phyloP scores from a whole-genome alignment of 441 rosid genomes.

The Aleurites moluccanus region DNA sequence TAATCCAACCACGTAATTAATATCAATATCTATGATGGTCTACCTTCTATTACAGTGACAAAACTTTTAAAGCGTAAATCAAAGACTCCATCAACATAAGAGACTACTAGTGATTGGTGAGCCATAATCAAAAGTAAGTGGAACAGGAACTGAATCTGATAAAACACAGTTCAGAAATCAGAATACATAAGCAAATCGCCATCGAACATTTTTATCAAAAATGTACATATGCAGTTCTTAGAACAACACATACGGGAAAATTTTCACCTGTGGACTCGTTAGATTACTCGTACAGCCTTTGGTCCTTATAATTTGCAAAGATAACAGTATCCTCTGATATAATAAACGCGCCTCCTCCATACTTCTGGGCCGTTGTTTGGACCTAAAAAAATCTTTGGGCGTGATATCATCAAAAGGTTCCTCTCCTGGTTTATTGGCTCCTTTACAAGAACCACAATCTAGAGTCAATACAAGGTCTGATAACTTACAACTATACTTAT shows the following conservation, averaged over 20 bases:
- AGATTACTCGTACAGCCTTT: slow-evolving; percentile 71
- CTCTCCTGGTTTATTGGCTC: slow-evolving; percentile 52
- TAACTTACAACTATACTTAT: background rate
- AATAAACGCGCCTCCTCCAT: slow-evolving; percentile 89
- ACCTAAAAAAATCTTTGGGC: slow-evolving; percentile 75
- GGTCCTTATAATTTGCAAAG: slow-evolving; percentile 90
- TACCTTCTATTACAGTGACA: slow-evolving; percentile 85
- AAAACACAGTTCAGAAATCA: background rate
- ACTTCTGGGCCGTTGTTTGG: slow-evolving; percentile 78
- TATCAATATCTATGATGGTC: background rate
- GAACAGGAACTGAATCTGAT: slow-evolving; percentile 53
- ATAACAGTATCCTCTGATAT: slow-evolving; percentile 54
- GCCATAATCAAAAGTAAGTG: slow-evolving; percentile 81
- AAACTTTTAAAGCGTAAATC: slow-evolving; percentile 64
- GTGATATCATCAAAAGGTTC: slow-evolving; percentile 68
- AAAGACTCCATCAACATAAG: slow-evolving; percentile 88
- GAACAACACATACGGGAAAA: too few relatives aligned
- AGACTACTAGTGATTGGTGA: slow-evolving; percentile 53
- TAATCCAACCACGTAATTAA: slow-evolving; percentile 1
- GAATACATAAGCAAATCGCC: slow-evolving; percentile 1
- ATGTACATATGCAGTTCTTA: too few relatives aligned
- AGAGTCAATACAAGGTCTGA: background rate
- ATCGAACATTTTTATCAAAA: background rate
- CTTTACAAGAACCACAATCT: slow-evolving; percentile 45
- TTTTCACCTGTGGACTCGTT: slow-evolving; percentile 41